phyloP scores from a whole-genome alignment of 768 basidiomycete species.

The Pisolithus microcarpus region DNA sequence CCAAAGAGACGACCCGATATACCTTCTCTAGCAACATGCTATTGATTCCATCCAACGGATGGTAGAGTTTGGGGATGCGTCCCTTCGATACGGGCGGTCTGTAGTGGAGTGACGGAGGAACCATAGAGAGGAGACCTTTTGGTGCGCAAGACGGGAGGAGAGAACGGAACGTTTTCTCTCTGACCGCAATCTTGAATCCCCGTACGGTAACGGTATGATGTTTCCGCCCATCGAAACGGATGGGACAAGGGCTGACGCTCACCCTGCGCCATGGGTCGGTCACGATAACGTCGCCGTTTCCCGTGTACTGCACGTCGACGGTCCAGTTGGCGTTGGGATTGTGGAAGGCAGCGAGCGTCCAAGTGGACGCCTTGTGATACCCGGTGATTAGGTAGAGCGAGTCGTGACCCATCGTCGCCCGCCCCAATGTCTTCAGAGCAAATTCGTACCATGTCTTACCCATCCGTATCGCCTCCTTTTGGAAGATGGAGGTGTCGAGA shows the following conservation, averaged over 20 bases:
- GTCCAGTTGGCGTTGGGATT: background rate
- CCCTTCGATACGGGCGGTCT: background rate
- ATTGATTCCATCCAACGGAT: background rate
- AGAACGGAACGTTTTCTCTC: background rate
- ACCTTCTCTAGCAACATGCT: background rate
- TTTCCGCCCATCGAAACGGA: background rate
- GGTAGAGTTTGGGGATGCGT: background rate
- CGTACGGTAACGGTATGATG: slow-evolving; percentile 15
- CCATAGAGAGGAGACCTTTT: background rate
- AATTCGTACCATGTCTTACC: slow-evolving; percentile 21
- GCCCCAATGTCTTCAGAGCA: slow-evolving; percentile 2
- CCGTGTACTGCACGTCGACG: background rate
- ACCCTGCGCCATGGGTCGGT: background rate
- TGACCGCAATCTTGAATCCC: slow-evolving; percentile 11
- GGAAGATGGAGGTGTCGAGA: slow-evolving; percentile 2
- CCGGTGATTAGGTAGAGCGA: slow-evolving; percentile 24
- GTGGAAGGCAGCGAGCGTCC: slow-evolving; percentile 16
- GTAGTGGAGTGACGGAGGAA: background rate
- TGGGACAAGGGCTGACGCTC: background rate
- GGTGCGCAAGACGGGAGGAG: background rate
- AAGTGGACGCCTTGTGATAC: slow-evolving; percentile 18
- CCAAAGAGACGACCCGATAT: background rate
- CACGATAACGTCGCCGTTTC: background rate
- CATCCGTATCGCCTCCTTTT: slow-evolving; percentile 10
- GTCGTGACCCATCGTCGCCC: background rate